Conservation (phyloP, 2,329 filamentous ascomycete species). For the Aureobasidium sp. region DNA sequence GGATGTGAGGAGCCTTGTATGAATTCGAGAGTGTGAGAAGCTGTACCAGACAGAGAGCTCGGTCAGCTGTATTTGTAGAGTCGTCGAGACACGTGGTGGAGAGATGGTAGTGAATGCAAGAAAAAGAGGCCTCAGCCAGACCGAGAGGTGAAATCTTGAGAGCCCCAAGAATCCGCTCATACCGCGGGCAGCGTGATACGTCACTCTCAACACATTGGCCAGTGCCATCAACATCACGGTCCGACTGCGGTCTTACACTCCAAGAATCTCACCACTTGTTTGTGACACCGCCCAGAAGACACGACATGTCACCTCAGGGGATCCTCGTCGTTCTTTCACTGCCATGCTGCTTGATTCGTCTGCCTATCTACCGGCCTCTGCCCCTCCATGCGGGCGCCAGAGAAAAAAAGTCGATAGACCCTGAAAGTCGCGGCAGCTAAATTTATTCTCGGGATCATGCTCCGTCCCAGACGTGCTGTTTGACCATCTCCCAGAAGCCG, state of each 20-base stretch:
- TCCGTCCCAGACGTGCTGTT: slow-evolving; percentile 2
- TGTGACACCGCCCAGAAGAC: neutral
- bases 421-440: slow-evolving; percentile 5
- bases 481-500: slow-evolving; percentile 8
- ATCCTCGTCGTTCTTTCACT: neutral
- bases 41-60: slow-evolving; percentile 9
- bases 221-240: slow-evolving; percentile 12
- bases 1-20: neutral
- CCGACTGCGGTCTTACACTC: slow-evolving; percentile 4
- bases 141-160: slow-evolving; percentile 9
- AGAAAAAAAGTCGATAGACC: neutral
- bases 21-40: neutral
- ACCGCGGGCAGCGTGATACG: neutral
- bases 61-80: neutral
- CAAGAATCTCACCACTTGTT: slow-evolving; percentile 7
- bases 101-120: slow-evolving; percentile 1
- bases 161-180: neutral
- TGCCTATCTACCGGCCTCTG: neutral
- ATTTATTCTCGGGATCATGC: neutral
- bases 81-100: slow-evolving; percentile 9
- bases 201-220: slow-evolving; percentile 13
- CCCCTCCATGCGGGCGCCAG: neutral
- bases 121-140: neutral
- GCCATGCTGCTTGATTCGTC: neutral
- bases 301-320: neutral